Conservation (phyloP, 495 filamentous ascomycete species). For the Polyplosphaeria fusca region DNA sequence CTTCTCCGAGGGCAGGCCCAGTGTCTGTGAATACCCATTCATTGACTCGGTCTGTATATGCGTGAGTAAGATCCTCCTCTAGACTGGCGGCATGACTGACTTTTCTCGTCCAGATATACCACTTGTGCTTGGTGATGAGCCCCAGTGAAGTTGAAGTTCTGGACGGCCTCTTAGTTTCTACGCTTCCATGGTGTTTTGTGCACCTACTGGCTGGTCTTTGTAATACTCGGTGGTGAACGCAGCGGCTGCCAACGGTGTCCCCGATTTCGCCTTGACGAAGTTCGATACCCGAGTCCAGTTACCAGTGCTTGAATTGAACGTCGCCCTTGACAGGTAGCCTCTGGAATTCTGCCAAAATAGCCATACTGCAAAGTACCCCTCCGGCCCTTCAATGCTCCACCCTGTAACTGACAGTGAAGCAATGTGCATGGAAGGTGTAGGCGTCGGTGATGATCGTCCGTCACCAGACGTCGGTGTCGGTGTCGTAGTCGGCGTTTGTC, state of each 20-base stretch:
- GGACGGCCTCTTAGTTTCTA: neutral
- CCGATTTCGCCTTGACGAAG: constrained; percentile 6
- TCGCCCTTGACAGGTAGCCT: constrained; percentile 10
- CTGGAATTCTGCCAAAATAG: constrained; percentile 11
- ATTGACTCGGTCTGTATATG: constrained; percentile 9
- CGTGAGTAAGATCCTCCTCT: neutral
- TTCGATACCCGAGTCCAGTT: constrained; percentile 18
- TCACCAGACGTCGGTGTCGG: neutral
- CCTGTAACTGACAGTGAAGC: constrained; percentile 13
- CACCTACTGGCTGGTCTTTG: constrained; percentile 4
- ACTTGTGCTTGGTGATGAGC: constrained; percentile 14
- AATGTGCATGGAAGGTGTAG: constrained; percentile 2
- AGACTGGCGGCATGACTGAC: neutral
- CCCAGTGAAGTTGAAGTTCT: constrained; percentile 14
- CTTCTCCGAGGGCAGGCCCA: constrained; percentile 4
- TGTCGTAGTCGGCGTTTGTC: constrained; percentile 3
- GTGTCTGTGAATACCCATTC: constrained; percentile 22
- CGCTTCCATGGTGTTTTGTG: neutral
- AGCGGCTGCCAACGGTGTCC: constrained; percentile 11
- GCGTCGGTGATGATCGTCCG: neutral
- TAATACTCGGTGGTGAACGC: constrained; percentile 11
- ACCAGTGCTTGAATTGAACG: constrained; percentile 23
- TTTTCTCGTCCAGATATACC: constrained; percentile 2
- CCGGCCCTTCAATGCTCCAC: neutral
- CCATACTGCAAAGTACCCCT: constrained; percentile 9